Conservation (phyloP, 306 rosid genomes). For the Aeschynomene evenia region DNA sequence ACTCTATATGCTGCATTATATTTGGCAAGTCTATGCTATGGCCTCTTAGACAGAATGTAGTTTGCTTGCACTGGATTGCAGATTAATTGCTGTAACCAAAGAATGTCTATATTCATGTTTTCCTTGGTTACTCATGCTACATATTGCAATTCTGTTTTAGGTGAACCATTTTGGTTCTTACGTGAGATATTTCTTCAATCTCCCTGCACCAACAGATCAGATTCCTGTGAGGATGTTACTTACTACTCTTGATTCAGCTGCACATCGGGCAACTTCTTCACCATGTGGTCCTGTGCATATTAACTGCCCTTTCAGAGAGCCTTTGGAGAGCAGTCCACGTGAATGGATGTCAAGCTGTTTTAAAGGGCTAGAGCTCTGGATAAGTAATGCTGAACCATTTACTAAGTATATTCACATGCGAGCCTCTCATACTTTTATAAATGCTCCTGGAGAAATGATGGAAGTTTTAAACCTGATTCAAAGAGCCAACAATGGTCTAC, state of each 20-base stretch:
- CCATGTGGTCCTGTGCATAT: constrained; percentile 92
- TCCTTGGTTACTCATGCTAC: constrained; percentile 26
- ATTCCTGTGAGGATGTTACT: constrained; percentile 81
- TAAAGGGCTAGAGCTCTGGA: constrained; percentile 75
- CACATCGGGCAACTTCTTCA: constrained; percentile 75
- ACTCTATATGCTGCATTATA: background rate
- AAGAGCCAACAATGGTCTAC: constrained; percentile 59
- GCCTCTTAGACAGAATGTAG: background rate
- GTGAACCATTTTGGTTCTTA: constrained; percentile 93
- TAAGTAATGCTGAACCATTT: constrained; percentile 70
- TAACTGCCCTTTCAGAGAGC: constrained; percentile 91
- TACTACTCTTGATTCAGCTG: constrained; percentile 90
- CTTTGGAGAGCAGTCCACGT: constrained; percentile 74
- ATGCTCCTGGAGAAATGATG: constrained; percentile 47
- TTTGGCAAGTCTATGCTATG: constrained; percentile 1
- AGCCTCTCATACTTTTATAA: constrained; percentile 35
- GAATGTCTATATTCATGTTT: constrained; percentile 9
- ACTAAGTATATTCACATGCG: constrained; percentile 68
- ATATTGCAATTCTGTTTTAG: constrained; percentile 41
- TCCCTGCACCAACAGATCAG: constrained; percentile 80
- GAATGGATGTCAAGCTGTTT: constrained; percentile 72
- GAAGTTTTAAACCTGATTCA: constrained; percentile 58
- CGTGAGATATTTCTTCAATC: constrained; percentile 89
- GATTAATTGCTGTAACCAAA: constrained; percentile 14
- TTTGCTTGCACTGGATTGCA: constrained; percentile 19